phyloP scores from a whole-genome alignment of 176 grass and related monocot species.

The Thalia dealbata region DNA sequence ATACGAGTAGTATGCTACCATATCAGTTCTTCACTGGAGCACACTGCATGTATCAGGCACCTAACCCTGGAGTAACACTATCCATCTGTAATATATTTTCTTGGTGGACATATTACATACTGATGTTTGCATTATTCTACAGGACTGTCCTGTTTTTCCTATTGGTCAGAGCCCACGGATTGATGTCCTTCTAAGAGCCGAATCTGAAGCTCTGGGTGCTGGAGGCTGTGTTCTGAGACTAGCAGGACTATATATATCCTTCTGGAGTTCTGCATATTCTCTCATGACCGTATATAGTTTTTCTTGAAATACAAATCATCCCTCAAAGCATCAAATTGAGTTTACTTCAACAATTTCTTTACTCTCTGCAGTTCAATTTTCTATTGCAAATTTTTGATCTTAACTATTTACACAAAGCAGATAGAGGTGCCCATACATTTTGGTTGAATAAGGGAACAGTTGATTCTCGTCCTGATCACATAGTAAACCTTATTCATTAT shows the following conservation, averaged over 20 bases:
- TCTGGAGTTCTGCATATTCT: not conserved
- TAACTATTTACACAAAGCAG: slow-evolving; percentile 61
- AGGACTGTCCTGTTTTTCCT: slow-evolving; percentile 62
- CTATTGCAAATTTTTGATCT: not conserved
- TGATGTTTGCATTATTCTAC: slow-evolving; percentile 14
- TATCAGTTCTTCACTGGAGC: too few relatives aligned
- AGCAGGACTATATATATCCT: slow-evolving; percentile 96
- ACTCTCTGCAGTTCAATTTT: not conserved
- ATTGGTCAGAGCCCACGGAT: slow-evolving; percentile 62
- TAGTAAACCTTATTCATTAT: slow-evolving; percentile 93
- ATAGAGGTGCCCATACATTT: slow-evolving; percentile 83
- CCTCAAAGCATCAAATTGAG: not conserved
- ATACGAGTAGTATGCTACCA: too few relatives aligned
- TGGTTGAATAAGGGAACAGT: slow-evolving; percentile 71
- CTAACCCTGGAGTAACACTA: not conserved
- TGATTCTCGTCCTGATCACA: slow-evolving; percentile 66
- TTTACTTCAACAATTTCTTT: not conserved
- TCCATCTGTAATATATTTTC: not conserved
- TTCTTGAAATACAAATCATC: not conserved
- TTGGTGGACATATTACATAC: not conserved
- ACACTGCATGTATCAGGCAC: too few relatives aligned
- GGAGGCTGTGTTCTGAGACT: slow-evolving; percentile 78
- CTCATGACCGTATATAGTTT: not conserved
- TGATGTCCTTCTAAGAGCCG: slow-evolving; percentile 72
- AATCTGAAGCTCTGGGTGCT: slow-evolving; percentile 56